phyloP scores from a whole-genome alignment of 768 basidiomycete genomes.

The Psilocybe cyanescens region DNA sequence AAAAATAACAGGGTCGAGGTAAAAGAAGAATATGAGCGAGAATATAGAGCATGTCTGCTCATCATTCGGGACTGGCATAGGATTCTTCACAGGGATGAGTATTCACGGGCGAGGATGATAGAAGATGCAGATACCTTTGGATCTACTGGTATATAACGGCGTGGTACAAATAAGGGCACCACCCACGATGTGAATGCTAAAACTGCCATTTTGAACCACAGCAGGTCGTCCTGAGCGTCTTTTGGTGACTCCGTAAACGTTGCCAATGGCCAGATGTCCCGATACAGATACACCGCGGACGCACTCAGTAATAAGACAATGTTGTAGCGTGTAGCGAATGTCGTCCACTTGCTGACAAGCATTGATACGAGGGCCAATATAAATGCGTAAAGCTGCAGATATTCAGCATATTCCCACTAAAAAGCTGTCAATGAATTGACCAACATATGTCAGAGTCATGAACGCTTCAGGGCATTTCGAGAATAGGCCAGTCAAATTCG shows the following conservation, averaged over 20 bases:
- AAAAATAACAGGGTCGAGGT: conserved; percentile 53
- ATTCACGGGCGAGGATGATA: background rate
- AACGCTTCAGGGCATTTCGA: conserved; percentile 1
- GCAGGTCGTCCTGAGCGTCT: conserved; percentile 46
- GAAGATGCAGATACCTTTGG: conserved; percentile 35
- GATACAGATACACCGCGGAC: conserved; percentile 49
- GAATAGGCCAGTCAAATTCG: background rate
- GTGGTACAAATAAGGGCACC: conserved; percentile 54
- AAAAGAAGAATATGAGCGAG: conserved; percentile 47
- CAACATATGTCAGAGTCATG: conserved; percentile 4
- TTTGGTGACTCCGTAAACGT: conserved; percentile 46
- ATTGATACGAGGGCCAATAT: conserved; percentile 42
- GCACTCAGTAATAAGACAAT: conserved; percentile 30
- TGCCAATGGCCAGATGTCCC: conserved; percentile 57
- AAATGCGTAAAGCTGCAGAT: conserved; percentile 40
- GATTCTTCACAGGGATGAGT: conserved; percentile 27
- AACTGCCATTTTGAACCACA: conserved; percentile 48
- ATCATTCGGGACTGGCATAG: conserved; percentile 34
- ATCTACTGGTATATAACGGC: conserved; percentile 54
- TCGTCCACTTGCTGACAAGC: conserved; percentile 16
- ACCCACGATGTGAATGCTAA: conserved; percentile 37
- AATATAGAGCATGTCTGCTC: conserved; percentile 54
- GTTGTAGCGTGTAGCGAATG: conserved; percentile 19
- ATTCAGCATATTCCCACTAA: background rate
- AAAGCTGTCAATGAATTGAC: background rate